These are phyloP conservation scores for Exsudoporus floridanus DNA, from an alignment of 1,284 basidiomycete genomes.

Conservation along the genomic window DNA sequence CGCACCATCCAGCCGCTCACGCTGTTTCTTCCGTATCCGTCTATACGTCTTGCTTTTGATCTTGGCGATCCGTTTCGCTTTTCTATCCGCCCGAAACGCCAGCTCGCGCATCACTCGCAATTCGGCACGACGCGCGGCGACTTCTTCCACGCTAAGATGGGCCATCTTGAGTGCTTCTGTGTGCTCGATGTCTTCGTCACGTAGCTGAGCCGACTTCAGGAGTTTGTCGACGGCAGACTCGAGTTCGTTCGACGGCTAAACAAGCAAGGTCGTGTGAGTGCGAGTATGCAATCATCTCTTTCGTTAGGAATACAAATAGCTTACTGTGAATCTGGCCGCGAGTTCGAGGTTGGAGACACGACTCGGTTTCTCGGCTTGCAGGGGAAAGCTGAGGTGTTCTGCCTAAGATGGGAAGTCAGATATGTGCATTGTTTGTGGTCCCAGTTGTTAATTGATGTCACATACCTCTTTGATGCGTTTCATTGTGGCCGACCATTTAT, in stretches of 20 bases:
- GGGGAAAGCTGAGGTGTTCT: conserved; percentile 88
- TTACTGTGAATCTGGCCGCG: conserved; percentile 78
- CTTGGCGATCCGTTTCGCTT: conserved; percentile 88
- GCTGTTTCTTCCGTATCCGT: conserved; percentile 80
- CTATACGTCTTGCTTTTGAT: conserved; percentile 97
- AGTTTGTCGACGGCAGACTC: conserved; percentile 79
- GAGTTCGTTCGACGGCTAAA: conserved; percentile 57
- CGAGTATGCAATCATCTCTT: background rate
- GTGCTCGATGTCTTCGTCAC: conserved; percentile 72
- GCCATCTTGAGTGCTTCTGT: conserved; percentile 84
- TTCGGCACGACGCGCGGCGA: conserved; percentile 76
- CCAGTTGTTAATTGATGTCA: background rate
- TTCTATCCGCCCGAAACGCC: conserved; percentile 91
- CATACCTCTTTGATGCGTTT: conserved; percentile 77
- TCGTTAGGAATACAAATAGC: conserved; percentile 1
- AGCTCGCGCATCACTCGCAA: conserved; percentile 89
- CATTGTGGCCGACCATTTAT: conserved; percentile 94
- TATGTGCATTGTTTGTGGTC: background rate
- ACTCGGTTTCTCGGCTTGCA: conserved; percentile 65
- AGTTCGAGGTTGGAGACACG: conserved; percentile 76
- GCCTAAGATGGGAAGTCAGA: conserved; percentile 48
- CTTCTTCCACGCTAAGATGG: conserved; percentile 81
- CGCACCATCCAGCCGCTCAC: conserved; percentile 55
- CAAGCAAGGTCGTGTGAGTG: too few species aligned
- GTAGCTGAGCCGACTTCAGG: conserved; percentile 74